Evolutionary conservation across 768 basidiomycete genomes (phyloP), one percentile per base, ranked within the genome.

Genomic region (Amanita inopinata): DNA sequence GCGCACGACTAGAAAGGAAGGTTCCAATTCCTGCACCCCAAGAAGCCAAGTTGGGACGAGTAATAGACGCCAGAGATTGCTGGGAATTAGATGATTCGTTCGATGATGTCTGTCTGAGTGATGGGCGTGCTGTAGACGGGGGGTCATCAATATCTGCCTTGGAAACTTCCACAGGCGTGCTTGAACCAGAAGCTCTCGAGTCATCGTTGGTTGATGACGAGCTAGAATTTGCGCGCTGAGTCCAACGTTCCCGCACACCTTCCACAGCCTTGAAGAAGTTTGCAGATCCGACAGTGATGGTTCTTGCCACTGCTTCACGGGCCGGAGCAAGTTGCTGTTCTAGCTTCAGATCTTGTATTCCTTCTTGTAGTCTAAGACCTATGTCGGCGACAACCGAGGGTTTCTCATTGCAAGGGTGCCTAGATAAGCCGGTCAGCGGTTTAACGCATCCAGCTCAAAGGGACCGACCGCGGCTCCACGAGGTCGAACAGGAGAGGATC

Each of bases 401-500:
- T 56, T 87, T 89, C 51, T 89, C 88, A 46, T 81, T 87, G 59
- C 93, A 96, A 28, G 94, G 94, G 61, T 98, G 94, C 37, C 92
- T 92, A 48, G n/a, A n/a, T 41, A 38, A 22, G 32, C 11, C 18
- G 34, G 17, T 23, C 19, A 30, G 23, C 33, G 31, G 40, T 30
- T 38, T 31, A 27, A 24, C n/a, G 33, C 11, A 40, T 10, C 9
- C 22, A 38, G 18, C 28, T 27, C 12, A 12, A 50, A 14, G 14
- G 11, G 11, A 56, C 66, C 19, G 47, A 91, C 90, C 87, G 71
- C 25, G 94, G 87, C 58, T 99, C 96, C 41, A 94, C 76, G 36
- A 98, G 87, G 56, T 99, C 96, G 56, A 99, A 99, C 8, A 98
- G 63, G 48, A 90, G 67, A 1, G 90, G 84, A 60, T 99, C 96